phyloP scores from a whole-genome alignment of 2,329 filamentous ascomycete genomes.

The Iodosphaeria phyllophila region DNA sequence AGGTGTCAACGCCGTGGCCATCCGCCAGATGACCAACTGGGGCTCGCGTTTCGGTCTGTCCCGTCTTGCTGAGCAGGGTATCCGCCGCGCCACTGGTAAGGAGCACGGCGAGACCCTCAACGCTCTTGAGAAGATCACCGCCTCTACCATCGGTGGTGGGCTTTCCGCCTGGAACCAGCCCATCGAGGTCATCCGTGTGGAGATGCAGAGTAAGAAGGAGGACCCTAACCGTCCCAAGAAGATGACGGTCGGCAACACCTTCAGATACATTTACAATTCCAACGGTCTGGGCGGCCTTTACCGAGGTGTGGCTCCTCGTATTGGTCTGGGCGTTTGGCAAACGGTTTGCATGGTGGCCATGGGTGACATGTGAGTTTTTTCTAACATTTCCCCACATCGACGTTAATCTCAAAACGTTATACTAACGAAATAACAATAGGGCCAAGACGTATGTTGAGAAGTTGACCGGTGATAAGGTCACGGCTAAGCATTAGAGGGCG shows the following conservation, averaged over 20 bases:
- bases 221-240: slow-evolving; percentile 98
- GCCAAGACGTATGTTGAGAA: slow-evolving; percentile 50
- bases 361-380: slow-evolving; percentile 74
- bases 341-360: slow-evolving; percentile 99
- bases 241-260: slow-evolving; percentile 81
- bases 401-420: neutral
- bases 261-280: slow-evolving; percentile 72
- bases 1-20: slow-evolving; percentile 95
- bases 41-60: slow-evolving; percentile 88
- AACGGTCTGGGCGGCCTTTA: slow-evolving; percentile 89
- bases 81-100: slow-evolving; percentile 65
- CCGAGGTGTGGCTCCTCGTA: slow-evolving; percentile 83
- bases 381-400: slow-evolving; percentile 3
- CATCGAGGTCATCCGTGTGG: slow-evolving; percentile 97
- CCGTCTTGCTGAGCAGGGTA: slow-evolving; percentile 76
- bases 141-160: slow-evolving; percentile 76
- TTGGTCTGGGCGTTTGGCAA: slow-evolving; percentile 95
- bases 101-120: slow-evolving; percentile 59
- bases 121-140: slow-evolving; percentile 73
- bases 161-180: slow-evolving; percentile 98
- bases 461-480: slow-evolving; percentile 42
- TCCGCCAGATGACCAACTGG: slow-evolving; percentile 99
- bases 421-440: slow-evolving; percentile 17
- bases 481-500: slow-evolving; percentile 45
- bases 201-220: slow-evolving; percentile 99